phyloP scores from a whole-genome alignment of 78 protist genomes.

The Dictyostelium citrinum region DNA sequence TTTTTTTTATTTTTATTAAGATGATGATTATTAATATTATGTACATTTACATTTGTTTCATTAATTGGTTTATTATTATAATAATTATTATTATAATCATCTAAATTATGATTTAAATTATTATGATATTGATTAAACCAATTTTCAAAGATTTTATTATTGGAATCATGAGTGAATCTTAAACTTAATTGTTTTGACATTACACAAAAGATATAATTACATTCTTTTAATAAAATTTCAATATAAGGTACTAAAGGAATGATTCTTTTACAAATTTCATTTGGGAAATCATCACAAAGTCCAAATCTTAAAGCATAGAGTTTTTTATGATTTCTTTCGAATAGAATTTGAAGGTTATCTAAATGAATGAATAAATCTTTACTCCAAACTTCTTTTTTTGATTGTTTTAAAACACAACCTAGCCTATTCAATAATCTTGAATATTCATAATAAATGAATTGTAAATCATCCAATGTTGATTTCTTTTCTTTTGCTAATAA shows the following conservation, averaged over 20 bases:
- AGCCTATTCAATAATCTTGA: conserved; percentile 7
- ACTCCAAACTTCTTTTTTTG: conserved; percentile 18
- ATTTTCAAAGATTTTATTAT: background rate
- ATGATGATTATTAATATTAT: background rate
- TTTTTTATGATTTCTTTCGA: conserved; percentile 14
- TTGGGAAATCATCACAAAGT: background rate
- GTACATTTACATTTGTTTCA: background rate
- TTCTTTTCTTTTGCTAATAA: background rate
- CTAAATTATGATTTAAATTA: background rate
- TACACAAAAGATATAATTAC: background rate
- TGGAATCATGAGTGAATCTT: background rate
- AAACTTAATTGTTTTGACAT: conserved; percentile 14
- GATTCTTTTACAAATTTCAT: background rate
- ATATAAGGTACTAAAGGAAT: background rate
- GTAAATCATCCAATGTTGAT: background rate
- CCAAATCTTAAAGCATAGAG: background rate
- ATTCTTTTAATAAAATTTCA: background rate
- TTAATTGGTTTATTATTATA: background rate
- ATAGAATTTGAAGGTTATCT: background rate
- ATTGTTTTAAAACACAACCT: conserved; percentile 12
- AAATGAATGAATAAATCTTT: background rate
- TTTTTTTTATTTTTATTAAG: background rate
- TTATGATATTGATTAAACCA: background rate
- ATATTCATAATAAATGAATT: background rate
- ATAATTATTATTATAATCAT: no score